A percentile compares a stretch with the other conserved stretches of the same genome.
phyloP scores from a whole-genome alignment of 257 asterid species.

The Solanum stenotomum region DNA sequence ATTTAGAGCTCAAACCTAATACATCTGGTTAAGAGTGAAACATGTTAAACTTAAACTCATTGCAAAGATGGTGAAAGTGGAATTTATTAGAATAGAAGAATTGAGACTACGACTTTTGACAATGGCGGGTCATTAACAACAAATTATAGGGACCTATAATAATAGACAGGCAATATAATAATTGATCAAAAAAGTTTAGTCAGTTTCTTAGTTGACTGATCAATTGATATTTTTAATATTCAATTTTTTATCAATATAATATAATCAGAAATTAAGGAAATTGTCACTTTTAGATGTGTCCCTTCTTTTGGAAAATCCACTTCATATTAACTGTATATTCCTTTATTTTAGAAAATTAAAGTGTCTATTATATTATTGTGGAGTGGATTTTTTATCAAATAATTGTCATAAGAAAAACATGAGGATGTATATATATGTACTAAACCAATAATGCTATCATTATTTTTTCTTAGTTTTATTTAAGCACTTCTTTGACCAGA shows the following conservation, averaged over 20 bases:
- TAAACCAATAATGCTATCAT: background rate
- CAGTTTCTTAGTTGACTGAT: background rate
- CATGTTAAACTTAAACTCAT: background rate
- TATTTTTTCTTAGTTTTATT: background rate
- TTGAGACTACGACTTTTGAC: background rate
- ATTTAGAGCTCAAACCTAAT: fast-evolving
- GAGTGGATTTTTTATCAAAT: background rate
- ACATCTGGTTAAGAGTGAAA: too few relatives aligned
- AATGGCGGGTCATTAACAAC: background rate
- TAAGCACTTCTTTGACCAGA: background rate
- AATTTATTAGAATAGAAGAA: background rate
- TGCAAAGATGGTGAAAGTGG: background rate
- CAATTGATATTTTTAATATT: background rate
- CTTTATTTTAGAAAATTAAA: background rate
- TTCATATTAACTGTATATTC: background rate
- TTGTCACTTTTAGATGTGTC: background rate
- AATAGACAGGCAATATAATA: background rate
- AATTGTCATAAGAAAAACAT: background rate
- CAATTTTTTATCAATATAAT: background rate
- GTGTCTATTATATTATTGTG: background rate
- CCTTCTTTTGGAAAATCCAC: background rate
- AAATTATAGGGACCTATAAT: background rate
- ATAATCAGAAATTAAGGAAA: background rate
- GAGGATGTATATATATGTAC: background rate
- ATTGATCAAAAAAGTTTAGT: background rate